Base-by-base conservation (phyloP, 2,329 filamentous ascomycete species). In the Stylonectria norvegica region DNA sequence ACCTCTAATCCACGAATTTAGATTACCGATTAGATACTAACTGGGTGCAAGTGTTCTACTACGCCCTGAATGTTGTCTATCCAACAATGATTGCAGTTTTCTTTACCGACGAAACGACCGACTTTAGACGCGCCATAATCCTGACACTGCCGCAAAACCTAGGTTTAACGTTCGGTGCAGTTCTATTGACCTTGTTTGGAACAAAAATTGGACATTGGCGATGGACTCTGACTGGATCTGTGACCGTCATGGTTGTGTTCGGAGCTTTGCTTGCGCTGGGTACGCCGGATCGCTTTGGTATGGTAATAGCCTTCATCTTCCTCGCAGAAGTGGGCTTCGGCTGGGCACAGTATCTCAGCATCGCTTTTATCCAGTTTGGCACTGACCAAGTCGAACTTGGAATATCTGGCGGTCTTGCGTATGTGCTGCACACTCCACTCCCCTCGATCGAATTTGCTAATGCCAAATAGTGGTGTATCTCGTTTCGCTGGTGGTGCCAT, bases 281-380 rank as follows among this genome's bases (percentile, higher is more conserved):
- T 0, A 70, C 60, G 4, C 69, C 71, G 0, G 46, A 62, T 18
- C 63, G 68, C 25, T 70, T 70, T 52, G 68, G 63, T 5, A 61
- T 68, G 44, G 69, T 70, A 54, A 68, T 72, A 34, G 70, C 69
- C 0, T 71, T 74, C 37, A 59, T 69, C 10, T 73, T 73, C 51
- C 57, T 73, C 12, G 63, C 63, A 5, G 60, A 69, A 49, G 57
- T 61, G 10, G 70, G 65, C 4, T 75, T 70, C 47, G 70, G 70
- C 5, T 73, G 68, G 65, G 69, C 65, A 3, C 61, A 70, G 40
- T 72, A 72, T 39, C 54, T 73, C 15, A 67, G 64, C 14, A 73
- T 76, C 47, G 68, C 71, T 2, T 67, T 70, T 44, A 70, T 67
- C 5, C 71, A 74, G 50, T 66, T 73, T 42, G 71, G 70, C n/a